A percentile compares a stretch with the other conserved stretches of the same genome.
These are phyloP conservation scores for Metschnikowia peoriensis DNA, from an alignment of 805 yeast genomes.

Conservation along the genomic window DNA sequence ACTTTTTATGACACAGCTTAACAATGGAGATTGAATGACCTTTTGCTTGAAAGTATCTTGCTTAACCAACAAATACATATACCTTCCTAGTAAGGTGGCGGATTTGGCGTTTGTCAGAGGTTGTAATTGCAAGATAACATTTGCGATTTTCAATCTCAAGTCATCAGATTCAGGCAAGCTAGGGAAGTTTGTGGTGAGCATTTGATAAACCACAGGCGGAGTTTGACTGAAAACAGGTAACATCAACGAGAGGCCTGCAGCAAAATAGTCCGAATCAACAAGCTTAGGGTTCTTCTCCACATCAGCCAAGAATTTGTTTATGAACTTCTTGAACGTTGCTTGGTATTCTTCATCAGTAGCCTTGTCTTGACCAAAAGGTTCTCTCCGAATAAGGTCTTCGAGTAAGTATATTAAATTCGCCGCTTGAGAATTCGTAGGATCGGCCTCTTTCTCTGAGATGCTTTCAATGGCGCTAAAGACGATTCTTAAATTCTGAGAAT, in stretches of 20 bases:
- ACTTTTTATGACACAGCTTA: conserved; percentile 47
- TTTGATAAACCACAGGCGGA: conserved; percentile 16
- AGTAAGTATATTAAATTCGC: conserved; percentile 9
- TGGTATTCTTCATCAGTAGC: not conserved
- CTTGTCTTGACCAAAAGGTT: conserved; percentile 1
- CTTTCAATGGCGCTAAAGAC: not conserved
- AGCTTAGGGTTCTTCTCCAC: conserved; percentile 26
- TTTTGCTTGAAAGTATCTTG: conserved; percentile 37
- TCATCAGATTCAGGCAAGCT: conserved; percentile 13
- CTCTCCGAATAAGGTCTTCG: conserved; percentile 6
- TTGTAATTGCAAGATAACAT: conserved; percentile 39
- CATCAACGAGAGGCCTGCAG: conserved; percentile 52
- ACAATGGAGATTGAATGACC: conserved; percentile 47
- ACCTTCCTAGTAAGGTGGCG: conserved; percentile 44
- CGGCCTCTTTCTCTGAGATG: not conserved
- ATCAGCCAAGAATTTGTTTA: conserved; percentile 23
- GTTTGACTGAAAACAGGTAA: conserved; percentile 54
- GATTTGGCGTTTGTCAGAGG: conserved; percentile 11
- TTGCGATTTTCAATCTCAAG: conserved; percentile 37
- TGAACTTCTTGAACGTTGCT: not conserved
- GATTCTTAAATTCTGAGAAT: conserved; percentile 6
- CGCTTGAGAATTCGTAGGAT: not conserved
- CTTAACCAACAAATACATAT: conserved; percentile 53
- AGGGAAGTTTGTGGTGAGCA: not conserved
- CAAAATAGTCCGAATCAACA: conserved; percentile 54